Conservation (phyloP, 805 yeast genomes). For the Suhomyces kilbournensis region DNA sequence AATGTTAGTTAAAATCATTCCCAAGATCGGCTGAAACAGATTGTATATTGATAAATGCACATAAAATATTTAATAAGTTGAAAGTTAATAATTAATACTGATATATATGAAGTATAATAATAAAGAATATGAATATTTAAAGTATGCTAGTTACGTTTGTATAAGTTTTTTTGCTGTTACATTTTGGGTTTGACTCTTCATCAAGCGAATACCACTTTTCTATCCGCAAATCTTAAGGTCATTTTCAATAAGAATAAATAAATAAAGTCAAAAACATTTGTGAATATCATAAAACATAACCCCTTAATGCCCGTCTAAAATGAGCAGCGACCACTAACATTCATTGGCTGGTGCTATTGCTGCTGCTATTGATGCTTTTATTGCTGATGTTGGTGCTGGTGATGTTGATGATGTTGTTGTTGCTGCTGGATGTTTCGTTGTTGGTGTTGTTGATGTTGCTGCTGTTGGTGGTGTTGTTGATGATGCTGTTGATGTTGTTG, state of each 20-base stretch:
- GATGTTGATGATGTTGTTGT: slow-evolving; percentile 4
- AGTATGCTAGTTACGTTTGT: slow-evolving; percentile 4
- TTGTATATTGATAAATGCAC: neutral
- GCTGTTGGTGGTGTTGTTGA: slow-evolving; percentile 3
- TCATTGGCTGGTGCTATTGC: neutral
- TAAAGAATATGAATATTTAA: slow-evolving; percentile 1
- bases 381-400: neutral
- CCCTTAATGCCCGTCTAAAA: neutral
- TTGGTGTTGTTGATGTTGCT: slow-evolving; percentile 3
- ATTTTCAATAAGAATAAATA: slow-evolving; percentile 1
- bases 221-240: neutral
- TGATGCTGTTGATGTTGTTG: slow-evolving; percentile 7
- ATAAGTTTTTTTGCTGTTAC: neutral
- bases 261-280: neutral
- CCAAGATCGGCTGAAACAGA: slow-evolving; percentile 23
- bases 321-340: neutral
- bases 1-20: slow-evolving; percentile 33
- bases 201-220: neutral
- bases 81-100: slow-evolving; percentile 6
- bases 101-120: slow-evolving; percentile 3
- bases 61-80: neutral
- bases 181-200: neutral
- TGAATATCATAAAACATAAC: slow-evolving; percentile 2
- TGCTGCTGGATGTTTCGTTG: slow-evolving; percentile 1
- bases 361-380: neutral